Evolutionary conservation across 495 filamentous ascomycete species (phyloP).

Genomic region (Staphylotrichum longicolle): DNA sequence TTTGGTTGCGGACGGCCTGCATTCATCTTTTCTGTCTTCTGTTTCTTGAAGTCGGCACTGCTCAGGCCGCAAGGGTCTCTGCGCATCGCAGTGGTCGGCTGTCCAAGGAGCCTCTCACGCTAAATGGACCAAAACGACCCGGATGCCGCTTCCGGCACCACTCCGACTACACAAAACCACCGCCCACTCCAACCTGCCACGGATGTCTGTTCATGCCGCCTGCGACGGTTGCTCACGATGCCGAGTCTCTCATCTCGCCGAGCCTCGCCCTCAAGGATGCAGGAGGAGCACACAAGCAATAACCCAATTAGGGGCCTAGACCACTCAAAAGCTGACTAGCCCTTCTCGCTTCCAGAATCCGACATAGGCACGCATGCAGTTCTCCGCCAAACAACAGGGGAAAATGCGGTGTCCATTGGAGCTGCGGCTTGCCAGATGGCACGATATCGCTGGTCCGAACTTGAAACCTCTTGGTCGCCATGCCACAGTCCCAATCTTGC

Average conservation of each 20-base stretch:
- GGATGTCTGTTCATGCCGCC: conserved; percentile 8
- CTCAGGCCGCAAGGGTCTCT: neutral
- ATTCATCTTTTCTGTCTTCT: neutral
- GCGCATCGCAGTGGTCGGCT: neutral
- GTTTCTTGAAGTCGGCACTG: neutral
- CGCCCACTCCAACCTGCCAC: conserved; percentile 23
- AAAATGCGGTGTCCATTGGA: conserved; percentile 35
- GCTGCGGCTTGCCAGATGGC: conserved; percentile 49
- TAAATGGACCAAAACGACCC: conserved; percentile 4
- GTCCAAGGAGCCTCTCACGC: conserved; percentile 8
- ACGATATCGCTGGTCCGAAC: conserved; percentile 44
- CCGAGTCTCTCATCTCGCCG: conserved; percentile 4
- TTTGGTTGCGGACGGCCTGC: neutral
- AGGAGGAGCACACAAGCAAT: conserved; percentile 6
- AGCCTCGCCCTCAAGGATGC: conserved; percentile 18
- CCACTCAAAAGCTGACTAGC: conserved; percentile 30
- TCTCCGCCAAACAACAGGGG: conserved; percentile 30
- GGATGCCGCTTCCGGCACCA: conserved; percentile 1
- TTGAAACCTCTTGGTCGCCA: conserved; percentile 19
- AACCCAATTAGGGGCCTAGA: conserved; percentile 21
- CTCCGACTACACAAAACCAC: conserved; percentile 10
- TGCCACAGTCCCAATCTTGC: conserved; percentile 28
- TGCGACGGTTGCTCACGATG: conserved; percentile 8
- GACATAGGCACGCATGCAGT: conserved; percentile 30
- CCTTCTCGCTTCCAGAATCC: conserved; percentile 30